These are phyloP conservation scores for Hypsizygus ulmarius DNA, from an alignment of 1,284 basidiomycete genomes.

Conservation along the genomic window DNA sequence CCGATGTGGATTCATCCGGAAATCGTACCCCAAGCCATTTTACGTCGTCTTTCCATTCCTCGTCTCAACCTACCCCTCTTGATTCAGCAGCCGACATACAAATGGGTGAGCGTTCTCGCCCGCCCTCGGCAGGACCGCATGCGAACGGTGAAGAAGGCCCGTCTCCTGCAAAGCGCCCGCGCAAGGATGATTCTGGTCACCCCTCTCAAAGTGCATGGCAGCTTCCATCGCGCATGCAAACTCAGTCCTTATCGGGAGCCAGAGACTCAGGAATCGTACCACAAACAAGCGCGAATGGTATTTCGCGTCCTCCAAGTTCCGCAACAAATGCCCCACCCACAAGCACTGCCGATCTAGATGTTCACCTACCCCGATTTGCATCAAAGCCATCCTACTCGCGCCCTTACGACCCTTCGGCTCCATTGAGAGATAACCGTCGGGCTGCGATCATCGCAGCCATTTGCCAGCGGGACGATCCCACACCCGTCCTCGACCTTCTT, in stretches of 20 bases:
- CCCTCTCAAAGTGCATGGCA: slow-evolving; percentile 28
- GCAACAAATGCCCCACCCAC: slow-evolving; percentile 34
- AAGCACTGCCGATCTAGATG: slow-evolving; percentile 34
- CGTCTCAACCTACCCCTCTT: slow-evolving; percentile 22
- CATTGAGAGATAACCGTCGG: slow-evolving; percentile 61
- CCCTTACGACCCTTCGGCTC: slow-evolving; percentile 51
- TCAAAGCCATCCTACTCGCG: slow-evolving; percentile 64
- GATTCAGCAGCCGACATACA: slow-evolving; percentile 42
- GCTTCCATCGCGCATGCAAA: slow-evolving; percentile 27
- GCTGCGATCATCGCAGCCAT: slow-evolving; percentile 62
- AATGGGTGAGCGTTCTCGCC: slow-evolving; percentile 44
- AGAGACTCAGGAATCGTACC: slow-evolving; percentile 19
- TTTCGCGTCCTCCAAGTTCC: slow-evolving; percentile 32
- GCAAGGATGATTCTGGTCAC: slow-evolving; percentile 48
- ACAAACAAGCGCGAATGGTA: slow-evolving; percentile 33
- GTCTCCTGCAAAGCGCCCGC: slow-evolving; percentile 63
- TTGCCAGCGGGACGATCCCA: slow-evolving; percentile 65
- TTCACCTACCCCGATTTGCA: slow-evolving; percentile 57
- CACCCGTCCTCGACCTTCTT: slow-evolving; percentile 58
- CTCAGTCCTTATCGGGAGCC: slow-evolving; percentile 19
- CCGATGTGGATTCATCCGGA: slow-evolving; percentile 36
- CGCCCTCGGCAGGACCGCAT: slow-evolving; percentile 46
- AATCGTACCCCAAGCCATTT: slow-evolving; percentile 23
- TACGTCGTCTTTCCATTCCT: slow-evolving; percentile 26
- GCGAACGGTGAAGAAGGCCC: slow-evolving; percentile 53